Base-by-base conservation (phyloP, 2,329 filamentous ascomycete species). In the Pseudodiploospora longispora region DNA sequence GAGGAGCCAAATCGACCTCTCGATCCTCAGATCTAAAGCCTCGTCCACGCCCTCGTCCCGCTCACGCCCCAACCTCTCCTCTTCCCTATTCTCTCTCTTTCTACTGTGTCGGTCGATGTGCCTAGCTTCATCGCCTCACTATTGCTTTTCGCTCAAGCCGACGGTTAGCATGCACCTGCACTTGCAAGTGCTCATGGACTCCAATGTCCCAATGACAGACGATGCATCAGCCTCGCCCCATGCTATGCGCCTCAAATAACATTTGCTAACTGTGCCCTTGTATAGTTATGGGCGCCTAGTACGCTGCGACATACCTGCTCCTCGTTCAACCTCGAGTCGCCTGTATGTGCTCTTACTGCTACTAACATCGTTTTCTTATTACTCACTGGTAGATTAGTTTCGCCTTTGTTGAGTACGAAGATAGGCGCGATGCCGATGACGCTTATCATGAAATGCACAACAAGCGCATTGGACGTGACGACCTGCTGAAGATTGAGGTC, bases 391-490 rank as follows among this genome's bases (percentile, higher is more conserved):
- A 50, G 31, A 55, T 6, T 28, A 82, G 93, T 55, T 98, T 98
- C 66, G 93, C 93, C 33, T 98, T 98, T 66, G 93, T 98, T 53
- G 93, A 98, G 71, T 98, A 98, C 68, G 93, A 98, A 74, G 94
- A 90, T 67, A 87, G 91, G 59, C 90, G 93, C 57, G 93, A 98
- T 75, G 90, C 93, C 52, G 93, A 98, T 67, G 93, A 98, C 71
- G 93, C 93, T 39, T 98, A 98, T 65, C 88, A 98, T 67, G 93
- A 98, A 72, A 98, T 98, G 93, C 93, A 98, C 65, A 97, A 97
- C 75, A 96, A 96, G 80, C 88, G 91, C 55, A 89, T 98, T 57
- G 90, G 89, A 39, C 85, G 91, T 51, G 93, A 98, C 62, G 93
- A 98, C 60, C 72, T 95, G 48, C 66, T 98, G 71, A 98, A 98